A percentile compares a stretch with the other conserved stretches of the same genome.
Conservation (phyloP, 176 grass and related monocot species). For the Aegilops speltoides region DNA sequence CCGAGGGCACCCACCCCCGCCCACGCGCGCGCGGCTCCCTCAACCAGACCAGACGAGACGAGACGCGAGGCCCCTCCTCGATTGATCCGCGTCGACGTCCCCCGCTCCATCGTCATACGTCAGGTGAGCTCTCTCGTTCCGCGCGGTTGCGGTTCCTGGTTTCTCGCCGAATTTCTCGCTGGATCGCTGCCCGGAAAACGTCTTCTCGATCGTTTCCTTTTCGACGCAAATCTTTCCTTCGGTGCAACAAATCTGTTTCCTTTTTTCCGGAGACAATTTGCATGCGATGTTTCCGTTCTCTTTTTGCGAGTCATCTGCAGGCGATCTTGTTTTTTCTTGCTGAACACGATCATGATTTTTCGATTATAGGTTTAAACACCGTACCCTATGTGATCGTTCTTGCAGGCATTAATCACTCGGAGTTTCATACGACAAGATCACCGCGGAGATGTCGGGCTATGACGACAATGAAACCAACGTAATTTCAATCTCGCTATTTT, state of each 20-base stretch:
- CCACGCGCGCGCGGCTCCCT: slow-evolving; percentile 1
- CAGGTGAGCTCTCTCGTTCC: neutral
- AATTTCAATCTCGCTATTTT: neutral
- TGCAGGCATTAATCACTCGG: neutral
- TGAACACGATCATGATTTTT: neutral
- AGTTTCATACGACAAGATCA: neutral
- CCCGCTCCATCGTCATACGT: too few relatives aligned
- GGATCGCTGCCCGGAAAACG: neutral
- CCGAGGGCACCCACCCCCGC: neutral
- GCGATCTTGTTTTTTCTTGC: neutral
- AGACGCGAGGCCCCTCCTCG: neutral
- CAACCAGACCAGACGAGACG: neutral
- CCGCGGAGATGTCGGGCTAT: slow-evolving; percentile 16
- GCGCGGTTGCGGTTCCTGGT: neutral
- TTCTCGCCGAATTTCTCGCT: neutral
- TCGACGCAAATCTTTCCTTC: neutral
- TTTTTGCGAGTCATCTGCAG: too few relatives aligned
- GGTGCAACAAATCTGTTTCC: neutral
- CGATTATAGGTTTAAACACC: neutral
- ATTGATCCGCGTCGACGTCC: neutral
- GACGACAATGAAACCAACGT: slow-evolving; percentile 15
- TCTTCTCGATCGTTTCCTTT: neutral
- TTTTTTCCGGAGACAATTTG: neutral
- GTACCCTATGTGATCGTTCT: neutral
- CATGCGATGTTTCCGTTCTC: neutral